Conservation (phyloP, 2,329 filamentous ascomycete species). For the Colletotrichum spaethianum region DNA sequence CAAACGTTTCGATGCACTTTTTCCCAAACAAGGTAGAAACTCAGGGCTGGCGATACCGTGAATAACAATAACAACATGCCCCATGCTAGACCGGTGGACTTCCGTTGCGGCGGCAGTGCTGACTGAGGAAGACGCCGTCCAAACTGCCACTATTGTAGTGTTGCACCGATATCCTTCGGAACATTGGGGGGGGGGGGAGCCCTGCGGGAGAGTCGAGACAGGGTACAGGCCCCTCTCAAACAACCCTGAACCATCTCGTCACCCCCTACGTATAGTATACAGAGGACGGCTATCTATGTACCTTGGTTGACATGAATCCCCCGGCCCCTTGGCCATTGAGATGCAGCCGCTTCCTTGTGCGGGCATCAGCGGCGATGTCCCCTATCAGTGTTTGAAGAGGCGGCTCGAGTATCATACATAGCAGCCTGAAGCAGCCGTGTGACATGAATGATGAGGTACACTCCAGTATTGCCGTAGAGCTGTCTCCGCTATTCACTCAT, state of each 20-base stretch:
- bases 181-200: neutral
- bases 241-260: neutral
- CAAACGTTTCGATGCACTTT: neutral
- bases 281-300: too few species aligned
- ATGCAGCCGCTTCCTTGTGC: neutral
- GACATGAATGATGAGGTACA: too few species aligned
- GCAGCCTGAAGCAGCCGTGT: neutral
- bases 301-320: neutral
- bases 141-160: neutral
- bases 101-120: slow-evolving; percentile 7
- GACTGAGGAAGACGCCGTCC: neutral
- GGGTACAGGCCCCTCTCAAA: slow-evolving; percentile 14
- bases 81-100: slow-evolving; percentile 1
- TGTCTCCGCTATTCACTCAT: neutral
- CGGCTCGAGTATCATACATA: too few species aligned
- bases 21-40: neutral
- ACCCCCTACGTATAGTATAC: too few species aligned
- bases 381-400: neutral
- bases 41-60: neutral
- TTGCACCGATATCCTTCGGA: neutral
- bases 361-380: neutral
- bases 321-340: slow-evolving; percentile 1
- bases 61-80: neutral
- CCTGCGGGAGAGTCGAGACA: slow-evolving; percentile 14
- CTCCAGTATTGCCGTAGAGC: too few species aligned